Percentiles rank a stretch among this genome's conserved stretches.
Conservation (phyloP, 1,284 basidiomycete genomes). For the Wallemia mellicola region DNA sequence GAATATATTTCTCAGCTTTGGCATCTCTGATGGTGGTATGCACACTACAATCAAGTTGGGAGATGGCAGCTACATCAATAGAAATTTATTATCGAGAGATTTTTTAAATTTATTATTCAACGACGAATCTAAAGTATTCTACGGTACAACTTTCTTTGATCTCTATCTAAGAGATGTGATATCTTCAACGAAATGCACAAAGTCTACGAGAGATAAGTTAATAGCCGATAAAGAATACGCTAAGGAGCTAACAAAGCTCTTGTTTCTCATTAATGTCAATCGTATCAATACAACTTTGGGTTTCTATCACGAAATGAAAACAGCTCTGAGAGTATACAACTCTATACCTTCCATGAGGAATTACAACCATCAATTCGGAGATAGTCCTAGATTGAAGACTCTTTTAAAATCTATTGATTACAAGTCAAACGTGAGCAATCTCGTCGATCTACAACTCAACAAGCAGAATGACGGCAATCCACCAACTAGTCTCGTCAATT, state of each 20-base stretch:
- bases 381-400: neutral
- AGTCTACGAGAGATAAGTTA: neutral
- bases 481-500: neutral
- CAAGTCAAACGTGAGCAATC: too few species aligned
- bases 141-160: too few species aligned
- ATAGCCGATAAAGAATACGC: neutral
- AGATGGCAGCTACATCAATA: neutral
- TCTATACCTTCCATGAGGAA: neutral
- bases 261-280: neutral
- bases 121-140: too few species aligned
- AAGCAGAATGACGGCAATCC: neutral
- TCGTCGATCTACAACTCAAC: neutral
- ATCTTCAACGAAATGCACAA: neutral
- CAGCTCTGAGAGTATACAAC: neutral
- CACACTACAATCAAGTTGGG: neutral
- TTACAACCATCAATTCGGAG: neutral
- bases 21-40: neutral
- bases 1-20: neutral
- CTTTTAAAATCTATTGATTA: neutral
- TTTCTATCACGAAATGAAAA: neutral
- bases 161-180: too few species aligned
- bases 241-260: neutral
- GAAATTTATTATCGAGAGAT: neutral
- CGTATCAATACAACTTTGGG: neutral
- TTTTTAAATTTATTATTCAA: too few species aligned